Conservation (phyloP, 768 basidiomycete genomes). For the Rhodotorula diobovata region DNA sequence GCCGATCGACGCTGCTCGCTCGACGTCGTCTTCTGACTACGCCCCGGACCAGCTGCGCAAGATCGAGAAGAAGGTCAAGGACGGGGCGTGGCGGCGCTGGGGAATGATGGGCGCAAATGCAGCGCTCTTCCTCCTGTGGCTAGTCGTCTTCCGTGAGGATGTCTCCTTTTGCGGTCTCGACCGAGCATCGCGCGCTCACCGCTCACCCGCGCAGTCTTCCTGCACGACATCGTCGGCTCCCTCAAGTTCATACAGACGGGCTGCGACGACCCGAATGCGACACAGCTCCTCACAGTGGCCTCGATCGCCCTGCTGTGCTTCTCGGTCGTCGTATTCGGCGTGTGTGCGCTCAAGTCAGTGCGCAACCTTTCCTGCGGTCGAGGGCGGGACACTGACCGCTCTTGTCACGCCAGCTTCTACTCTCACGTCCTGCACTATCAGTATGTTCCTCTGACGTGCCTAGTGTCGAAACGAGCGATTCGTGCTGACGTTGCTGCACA, state of each 20-base stretch:
- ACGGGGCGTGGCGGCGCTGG: neutral
- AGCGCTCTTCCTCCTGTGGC: neutral
- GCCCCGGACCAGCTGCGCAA: neutral
- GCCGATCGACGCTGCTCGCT: neutral
- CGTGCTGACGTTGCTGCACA: neutral
- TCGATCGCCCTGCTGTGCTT: neutral
- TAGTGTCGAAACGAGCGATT: rapidly evolving
- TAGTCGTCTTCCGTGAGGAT: constrained; percentile 8
- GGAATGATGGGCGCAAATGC: neutral
- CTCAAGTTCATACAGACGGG: constrained; percentile 15
- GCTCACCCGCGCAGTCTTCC: constrained; percentile 1
- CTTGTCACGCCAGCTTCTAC: constrained; percentile 2
- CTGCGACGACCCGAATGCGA: constrained; percentile 12
- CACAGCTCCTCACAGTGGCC: neutral
- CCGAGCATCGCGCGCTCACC: no score
- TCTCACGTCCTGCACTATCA: neutral
- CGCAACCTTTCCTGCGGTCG: no score
- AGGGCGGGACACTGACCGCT: no score
- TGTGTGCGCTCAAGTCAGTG: constrained; percentile 4
- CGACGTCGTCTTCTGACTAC: neutral
- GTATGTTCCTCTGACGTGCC: neutral
- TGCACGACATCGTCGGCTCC: neutral
- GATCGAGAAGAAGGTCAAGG: neutral
- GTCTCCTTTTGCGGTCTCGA: neutral
- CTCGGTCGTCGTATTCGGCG: neutral